These are phyloP conservation scores for Solanum chiquidenum DNA, from an alignment of 257 asterid genomes.

Conservation along the genomic window DNA sequence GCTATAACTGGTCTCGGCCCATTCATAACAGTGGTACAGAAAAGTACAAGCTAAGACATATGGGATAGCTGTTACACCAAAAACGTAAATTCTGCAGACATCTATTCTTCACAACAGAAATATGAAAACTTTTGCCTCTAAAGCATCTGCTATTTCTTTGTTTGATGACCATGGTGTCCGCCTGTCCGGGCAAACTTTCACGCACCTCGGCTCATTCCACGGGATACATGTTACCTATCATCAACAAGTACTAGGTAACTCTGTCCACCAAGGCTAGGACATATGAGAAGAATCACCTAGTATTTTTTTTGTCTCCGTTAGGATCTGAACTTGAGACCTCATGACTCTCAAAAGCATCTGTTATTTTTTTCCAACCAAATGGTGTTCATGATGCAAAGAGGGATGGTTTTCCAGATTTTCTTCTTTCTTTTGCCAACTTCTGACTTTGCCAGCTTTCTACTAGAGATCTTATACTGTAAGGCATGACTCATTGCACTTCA, in stretches of 20 bases:
- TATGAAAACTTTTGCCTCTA: neutral
- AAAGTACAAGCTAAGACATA: neutral
- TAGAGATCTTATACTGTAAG: neutral
- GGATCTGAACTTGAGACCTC: too few relatives aligned
- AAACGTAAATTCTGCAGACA: neutral
- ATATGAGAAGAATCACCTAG: too few relatives aligned
- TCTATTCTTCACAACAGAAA: neutral
- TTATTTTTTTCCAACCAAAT: neutral
- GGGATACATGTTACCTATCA: too few relatives aligned
- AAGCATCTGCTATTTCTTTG: neutral
- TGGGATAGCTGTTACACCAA: neutral
- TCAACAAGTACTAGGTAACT: too few relatives aligned
- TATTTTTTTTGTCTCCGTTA: too few relatives aligned
- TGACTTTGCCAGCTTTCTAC: neutral
- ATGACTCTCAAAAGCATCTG: too few relatives aligned
- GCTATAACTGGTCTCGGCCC: neutral
- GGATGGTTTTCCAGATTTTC: neutral
- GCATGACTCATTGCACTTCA: neutral
- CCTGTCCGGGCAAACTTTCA: neutral
- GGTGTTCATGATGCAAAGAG: neutral
- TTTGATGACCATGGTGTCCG: neutral
- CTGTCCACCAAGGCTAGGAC: too few relatives aligned
- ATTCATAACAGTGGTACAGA: neutral
- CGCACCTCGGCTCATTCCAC: too few relatives aligned
- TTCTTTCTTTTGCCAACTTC: neutral